These are phyloP conservation scores for Phlegmacium glaucopus DNA, from an alignment of 768 basidiomycete genomes.

Conservation along the genomic window DNA sequence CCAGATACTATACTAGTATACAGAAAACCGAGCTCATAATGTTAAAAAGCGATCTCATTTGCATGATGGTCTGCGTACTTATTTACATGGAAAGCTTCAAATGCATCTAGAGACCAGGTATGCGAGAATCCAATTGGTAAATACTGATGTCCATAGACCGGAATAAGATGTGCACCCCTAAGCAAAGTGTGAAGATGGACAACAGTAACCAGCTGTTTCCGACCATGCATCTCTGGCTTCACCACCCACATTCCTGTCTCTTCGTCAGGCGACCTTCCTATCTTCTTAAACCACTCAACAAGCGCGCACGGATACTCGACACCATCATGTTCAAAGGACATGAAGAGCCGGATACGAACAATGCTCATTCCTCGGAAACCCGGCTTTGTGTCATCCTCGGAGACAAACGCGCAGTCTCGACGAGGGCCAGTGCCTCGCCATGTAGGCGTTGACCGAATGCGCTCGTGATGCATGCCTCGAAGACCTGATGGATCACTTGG, in stretches of 20 bases:
- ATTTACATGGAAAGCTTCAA: constrained; percentile 26
- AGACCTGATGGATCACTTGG: constrained; percentile 20
- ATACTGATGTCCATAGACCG: constrained; percentile 16
- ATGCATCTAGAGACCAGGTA: constrained; percentile 19
- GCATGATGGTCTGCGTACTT: constrained; percentile 31
- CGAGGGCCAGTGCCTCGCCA: constrained; percentile 21
- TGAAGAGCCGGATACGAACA: constrained; percentile 22
- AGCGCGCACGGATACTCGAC: constrained; percentile 22
- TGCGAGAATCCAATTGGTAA: constrained; percentile 19
- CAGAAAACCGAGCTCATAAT: too few species aligned
- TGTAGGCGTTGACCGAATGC: constrained; percentile 22
- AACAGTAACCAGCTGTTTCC: constrained; percentile 10
- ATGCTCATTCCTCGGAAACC: constrained; percentile 22
- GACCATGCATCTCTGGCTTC: constrained; percentile 18
- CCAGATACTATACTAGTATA: too few species aligned
- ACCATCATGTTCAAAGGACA: constrained; percentile 20
- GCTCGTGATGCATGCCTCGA: constrained; percentile 18
- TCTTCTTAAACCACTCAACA: constrained; percentile 22
- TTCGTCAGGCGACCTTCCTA: constrained; percentile 15
- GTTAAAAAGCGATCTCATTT: too few species aligned
- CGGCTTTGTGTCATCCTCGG: constrained; percentile 10
- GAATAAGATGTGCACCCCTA: constrained; percentile 26
- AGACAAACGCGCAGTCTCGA: constrained; percentile 26
- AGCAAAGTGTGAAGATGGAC: constrained; percentile 26
- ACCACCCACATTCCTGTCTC: constrained; percentile 30